These are phyloP conservation scores for Aspergillus puulaauensis DNA, from an alignment of 2,329 filamentous ascomycete species.

Conservation along the genomic window DNA sequence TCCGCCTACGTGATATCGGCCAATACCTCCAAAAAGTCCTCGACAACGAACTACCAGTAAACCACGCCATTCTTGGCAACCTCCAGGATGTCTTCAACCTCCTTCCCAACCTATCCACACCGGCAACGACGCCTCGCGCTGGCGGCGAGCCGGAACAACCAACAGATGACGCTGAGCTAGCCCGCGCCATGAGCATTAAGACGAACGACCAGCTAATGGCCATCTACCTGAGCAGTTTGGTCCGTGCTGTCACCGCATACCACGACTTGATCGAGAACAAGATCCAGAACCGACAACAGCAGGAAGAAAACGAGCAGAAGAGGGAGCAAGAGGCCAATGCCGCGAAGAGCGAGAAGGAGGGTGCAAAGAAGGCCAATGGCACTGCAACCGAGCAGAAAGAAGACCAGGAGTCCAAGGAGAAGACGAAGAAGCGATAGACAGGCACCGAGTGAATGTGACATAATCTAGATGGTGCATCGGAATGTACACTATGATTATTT, in stretches of 20 bases:
- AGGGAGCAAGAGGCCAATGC: slow-evolving; percentile 67
- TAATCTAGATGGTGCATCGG: slow-evolving; percentile 25
- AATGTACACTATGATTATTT: slow-evolving; percentile 26
- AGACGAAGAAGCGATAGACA: slow-evolving; percentile 53
- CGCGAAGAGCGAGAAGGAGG: slow-evolving; percentile 64
- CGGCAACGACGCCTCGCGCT: slow-evolving; percentile 60
- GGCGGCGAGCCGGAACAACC: slow-evolving; percentile 56
- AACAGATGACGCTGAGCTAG: slow-evolving; percentile 75
- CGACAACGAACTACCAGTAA: slow-evolving; percentile 87
- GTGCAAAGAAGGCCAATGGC: slow-evolving; percentile 52
- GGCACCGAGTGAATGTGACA: slow-evolving; percentile 23
- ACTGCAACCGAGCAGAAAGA: slow-evolving; percentile 56
- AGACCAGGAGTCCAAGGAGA: slow-evolving; percentile 59
- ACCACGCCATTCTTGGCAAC: slow-evolving; percentile 95
- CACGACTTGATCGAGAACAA: slow-evolving; percentile 99
- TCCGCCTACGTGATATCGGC: slow-evolving; percentile 91
- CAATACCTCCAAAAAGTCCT: slow-evolving; percentile 95
- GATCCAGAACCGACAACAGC: slow-evolving; percentile 96
- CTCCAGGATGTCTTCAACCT: slow-evolving; percentile 99
- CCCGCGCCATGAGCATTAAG: slow-evolving; percentile 97
- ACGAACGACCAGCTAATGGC: slow-evolving; percentile 99
- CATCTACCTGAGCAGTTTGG: slow-evolving; percentile 95
- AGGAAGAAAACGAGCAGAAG: slow-evolving; percentile 86
- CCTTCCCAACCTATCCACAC: slow-evolving; percentile 89
- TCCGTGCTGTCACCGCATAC: slow-evolving; percentile 97